A percentile compares a stretch with the other conserved stretches of the same genome.
phyloP scores from a whole-genome alignment of 805 yeast genomes.

The Candida dajiaensis region DNA sequence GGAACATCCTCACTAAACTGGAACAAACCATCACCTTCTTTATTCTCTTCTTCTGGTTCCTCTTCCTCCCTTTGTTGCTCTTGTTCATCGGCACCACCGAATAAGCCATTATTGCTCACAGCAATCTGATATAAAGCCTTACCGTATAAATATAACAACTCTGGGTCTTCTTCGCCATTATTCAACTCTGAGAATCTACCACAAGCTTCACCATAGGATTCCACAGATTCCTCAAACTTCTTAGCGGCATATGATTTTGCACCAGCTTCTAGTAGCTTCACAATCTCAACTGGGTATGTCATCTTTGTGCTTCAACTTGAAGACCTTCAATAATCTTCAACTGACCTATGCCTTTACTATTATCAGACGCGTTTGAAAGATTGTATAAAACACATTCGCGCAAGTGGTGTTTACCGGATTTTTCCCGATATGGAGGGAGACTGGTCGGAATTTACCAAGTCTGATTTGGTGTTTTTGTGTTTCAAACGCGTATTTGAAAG shows the following conservation, averaged over 20 bases:
- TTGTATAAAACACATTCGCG: neutral
- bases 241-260: constrained; percentile 58
- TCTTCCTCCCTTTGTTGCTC: constrained; percentile 12
- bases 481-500: constrained; percentile 12
- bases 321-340: too few relatives aligned
- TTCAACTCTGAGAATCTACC: constrained; percentile 41
- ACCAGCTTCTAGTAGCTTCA: constrained; percentile 51
- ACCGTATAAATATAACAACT: constrained; percentile 70
- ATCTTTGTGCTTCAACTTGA: neutral
- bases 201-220: constrained; percentile 70
- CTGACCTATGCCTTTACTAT: too few relatives aligned
- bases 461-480: constrained; percentile 6
- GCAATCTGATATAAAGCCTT: constrained; percentile 75
- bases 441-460: neutral
- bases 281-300: constrained; percentile 36
- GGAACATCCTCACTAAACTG: constrained; percentile 34
- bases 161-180: constrained; percentile 64
- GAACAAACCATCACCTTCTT: constrained; percentile 20
- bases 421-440: neutral
- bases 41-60: constrained; percentile 21
- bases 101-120: constrained; percentile 64
- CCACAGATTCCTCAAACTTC: constrained; percentile 63
- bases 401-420: neutral
- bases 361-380: neutral
- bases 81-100: constrained; percentile 45